Evolutionary conservation across 495 filamentous ascomycete species (phyloP).

Genomic region (Xylaria flabelliformis): DNA sequence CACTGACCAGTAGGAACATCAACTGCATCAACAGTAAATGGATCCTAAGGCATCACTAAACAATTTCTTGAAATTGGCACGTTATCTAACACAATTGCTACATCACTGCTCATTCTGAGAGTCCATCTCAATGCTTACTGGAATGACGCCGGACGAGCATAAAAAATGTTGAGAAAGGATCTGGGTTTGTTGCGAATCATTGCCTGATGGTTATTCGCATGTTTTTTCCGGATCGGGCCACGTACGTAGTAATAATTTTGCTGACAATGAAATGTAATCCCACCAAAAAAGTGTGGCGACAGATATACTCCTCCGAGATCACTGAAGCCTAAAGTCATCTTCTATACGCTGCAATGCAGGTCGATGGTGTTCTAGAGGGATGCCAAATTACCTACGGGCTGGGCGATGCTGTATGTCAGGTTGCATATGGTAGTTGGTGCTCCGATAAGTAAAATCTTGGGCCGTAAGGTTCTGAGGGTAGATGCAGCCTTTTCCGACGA

Average conservation of each 20-base stretch:
- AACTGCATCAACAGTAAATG: not conserved
- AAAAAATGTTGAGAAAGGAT: not conserved
- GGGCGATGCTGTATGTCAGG: slow-evolving; percentile 10
- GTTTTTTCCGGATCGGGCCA: not conserved
- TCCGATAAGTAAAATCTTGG: slow-evolving; percentile 23
- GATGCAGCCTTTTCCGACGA: slow-evolving; percentile 28
- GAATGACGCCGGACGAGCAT: not conserved
- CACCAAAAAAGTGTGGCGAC: slow-evolving; percentile 16
- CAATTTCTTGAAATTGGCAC: not conserved
- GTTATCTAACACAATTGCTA: not conserved
- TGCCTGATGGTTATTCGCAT: slow-evolving; percentile 2
- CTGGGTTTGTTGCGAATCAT: not conserved
- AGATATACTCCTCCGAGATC: not conserved
- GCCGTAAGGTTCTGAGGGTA: slow-evolving; percentile 21
- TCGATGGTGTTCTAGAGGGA: slow-evolving; percentile 9
- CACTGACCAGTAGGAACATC: not conserved
- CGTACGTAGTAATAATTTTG: not conserved
- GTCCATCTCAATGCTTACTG: not conserved
- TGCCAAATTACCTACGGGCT: slow-evolving; percentile 4
- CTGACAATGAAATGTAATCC: slow-evolving; percentile 12
- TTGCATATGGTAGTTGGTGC: slow-evolving; percentile 11
- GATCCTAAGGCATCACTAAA: not conserved
- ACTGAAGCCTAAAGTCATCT: slow-evolving; percentile 11
- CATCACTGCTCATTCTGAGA: not conserved
- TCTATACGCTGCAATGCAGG: slow-evolving; percentile 14